phyloP scores from a whole-genome alignment of 1,139 yeast genomes.

The Pichia sp. region DNA sequence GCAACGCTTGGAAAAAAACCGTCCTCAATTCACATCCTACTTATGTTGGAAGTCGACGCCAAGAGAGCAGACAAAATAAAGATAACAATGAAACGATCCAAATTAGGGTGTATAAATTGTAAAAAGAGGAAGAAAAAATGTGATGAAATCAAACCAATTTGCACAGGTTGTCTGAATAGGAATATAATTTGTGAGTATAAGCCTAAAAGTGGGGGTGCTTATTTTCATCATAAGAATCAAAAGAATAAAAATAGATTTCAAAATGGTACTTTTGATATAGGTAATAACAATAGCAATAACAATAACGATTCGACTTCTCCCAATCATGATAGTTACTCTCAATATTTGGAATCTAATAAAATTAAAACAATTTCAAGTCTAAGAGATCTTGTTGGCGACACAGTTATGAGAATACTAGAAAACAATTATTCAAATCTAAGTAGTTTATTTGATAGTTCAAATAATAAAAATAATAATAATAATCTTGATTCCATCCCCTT shows the following conservation, averaged over 20 bases:
- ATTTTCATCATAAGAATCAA: neutral
- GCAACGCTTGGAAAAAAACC: no score
- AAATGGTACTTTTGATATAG: neutral
- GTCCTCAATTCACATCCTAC: no score
- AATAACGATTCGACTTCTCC: neutral
- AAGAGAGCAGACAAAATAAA: neutral
- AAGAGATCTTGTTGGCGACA: slow-evolving; percentile 17
- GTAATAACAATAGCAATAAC: neutral
- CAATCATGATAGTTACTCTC: neutral
- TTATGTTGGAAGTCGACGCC: neutral
- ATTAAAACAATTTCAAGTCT: slow-evolving; percentile 14
- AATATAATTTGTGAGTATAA: slow-evolving; percentile 20
- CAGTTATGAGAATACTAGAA: slow-evolving; percentile 16
- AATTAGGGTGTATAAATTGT: slow-evolving; percentile 24
- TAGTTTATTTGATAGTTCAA: slow-evolving; percentile 7
- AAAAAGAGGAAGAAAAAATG: slow-evolving; percentile 26
- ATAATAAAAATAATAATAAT: neutral
- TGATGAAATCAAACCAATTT: slow-evolving; percentile 27
- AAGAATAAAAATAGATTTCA: neutral
- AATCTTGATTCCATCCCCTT: neutral
- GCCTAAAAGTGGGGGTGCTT: neutral
- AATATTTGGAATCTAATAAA: slow-evolving; percentile 4
- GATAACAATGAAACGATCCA: slow-evolving; percentile 14
- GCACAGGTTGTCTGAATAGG: slow-evolving; percentile 26
- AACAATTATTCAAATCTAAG: slow-evolving; percentile 10